Evolutionary conservation across 2,329 filamentous ascomycete species (phyloP).

Genomic region (Hypoxylon sp.): DNA sequence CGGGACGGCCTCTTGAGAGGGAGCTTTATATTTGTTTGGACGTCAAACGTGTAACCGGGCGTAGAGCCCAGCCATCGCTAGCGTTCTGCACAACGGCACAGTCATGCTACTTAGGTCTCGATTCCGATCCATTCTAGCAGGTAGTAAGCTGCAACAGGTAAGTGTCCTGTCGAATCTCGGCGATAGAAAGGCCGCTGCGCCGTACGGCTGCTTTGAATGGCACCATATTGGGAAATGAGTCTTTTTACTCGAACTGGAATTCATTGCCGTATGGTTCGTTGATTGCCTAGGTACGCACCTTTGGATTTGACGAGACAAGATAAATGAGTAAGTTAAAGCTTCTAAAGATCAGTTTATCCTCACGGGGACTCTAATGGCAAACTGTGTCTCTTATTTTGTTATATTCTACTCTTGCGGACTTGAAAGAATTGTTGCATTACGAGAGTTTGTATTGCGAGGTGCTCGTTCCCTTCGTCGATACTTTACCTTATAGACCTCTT

Average conservation of each 20-base stretch:
- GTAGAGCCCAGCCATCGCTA: neutral
- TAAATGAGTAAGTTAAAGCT: too few species aligned
- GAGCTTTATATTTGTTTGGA: neutral
- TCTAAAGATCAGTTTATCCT: too few species aligned
- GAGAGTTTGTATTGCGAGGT: too few species aligned
- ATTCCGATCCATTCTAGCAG: neutral
- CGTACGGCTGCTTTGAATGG: neutral
- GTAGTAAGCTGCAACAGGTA: neutral
- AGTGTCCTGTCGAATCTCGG: neutral
- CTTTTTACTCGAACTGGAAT: neutral
- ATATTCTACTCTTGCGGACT: too few species aligned
- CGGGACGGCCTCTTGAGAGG: neutral
- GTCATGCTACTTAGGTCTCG: neutral
- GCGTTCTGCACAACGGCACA: neutral
- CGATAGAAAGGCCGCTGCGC: neutral
- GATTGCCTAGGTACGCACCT: too few species aligned
- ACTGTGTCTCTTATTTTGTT: too few species aligned
- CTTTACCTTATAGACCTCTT: too few species aligned
- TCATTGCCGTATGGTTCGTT: too few species aligned
- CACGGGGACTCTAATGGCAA: too few species aligned
- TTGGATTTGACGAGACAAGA: too few species aligned
- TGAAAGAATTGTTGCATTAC: too few species aligned
- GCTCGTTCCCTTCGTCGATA: too few species aligned
- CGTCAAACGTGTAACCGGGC: conserved; percentile 3
- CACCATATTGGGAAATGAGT: neutral